These are phyloP conservation scores for Smithsoniella earleae DNA, from an alignment of 163 green algal species.

Conservation along the genomic window DNA sequence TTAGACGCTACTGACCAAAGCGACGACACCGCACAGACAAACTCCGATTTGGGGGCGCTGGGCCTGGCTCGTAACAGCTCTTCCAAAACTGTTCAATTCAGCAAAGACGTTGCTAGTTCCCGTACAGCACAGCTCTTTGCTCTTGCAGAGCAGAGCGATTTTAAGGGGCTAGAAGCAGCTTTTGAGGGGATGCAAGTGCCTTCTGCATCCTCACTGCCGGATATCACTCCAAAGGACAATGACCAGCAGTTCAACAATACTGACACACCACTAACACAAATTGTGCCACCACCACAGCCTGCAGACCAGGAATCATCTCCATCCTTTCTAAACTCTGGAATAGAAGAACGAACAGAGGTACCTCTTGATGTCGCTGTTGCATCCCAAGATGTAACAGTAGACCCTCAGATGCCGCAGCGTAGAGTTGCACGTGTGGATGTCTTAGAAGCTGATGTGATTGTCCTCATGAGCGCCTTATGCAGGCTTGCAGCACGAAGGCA, in stretches of 20 bases:
- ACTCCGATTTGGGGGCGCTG: too few relatives aligned
- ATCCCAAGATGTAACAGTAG: too few relatives aligned
- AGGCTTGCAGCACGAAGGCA: constrained; percentile 40
- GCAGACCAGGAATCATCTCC: background rate
- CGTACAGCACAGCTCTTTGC: constrained; percentile 63
- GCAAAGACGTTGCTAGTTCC: constrained; percentile 34
- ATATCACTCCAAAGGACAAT: background rate
- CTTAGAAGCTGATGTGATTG: constrained; percentile 68
- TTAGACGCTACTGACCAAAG: too few relatives aligned
- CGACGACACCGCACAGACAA: too few relatives aligned
- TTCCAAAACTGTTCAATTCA: too few relatives aligned
- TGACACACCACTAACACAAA: background rate
- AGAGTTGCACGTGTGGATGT: constrained; percentile 31
- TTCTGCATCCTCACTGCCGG: background rate
- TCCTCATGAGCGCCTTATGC: constrained; percentile 54
- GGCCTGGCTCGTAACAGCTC: too few relatives aligned
- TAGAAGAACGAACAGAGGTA: too few relatives aligned
- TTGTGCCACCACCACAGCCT: background rate
- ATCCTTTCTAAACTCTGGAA: too few relatives aligned
- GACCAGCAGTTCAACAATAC: background rate
- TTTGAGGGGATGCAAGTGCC: constrained; percentile 48
- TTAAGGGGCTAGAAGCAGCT: constrained; percentile 69
- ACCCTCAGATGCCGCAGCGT: background rate
- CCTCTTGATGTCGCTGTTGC: too few relatives aligned
- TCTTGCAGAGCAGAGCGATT: constrained; percentile 68